A percentile compares a stretch with the other conserved stretches of the same genome.
phyloP scores from a whole-genome alignment of 176 grass and related monocot genomes.

The Oryza australiensis region DNA sequence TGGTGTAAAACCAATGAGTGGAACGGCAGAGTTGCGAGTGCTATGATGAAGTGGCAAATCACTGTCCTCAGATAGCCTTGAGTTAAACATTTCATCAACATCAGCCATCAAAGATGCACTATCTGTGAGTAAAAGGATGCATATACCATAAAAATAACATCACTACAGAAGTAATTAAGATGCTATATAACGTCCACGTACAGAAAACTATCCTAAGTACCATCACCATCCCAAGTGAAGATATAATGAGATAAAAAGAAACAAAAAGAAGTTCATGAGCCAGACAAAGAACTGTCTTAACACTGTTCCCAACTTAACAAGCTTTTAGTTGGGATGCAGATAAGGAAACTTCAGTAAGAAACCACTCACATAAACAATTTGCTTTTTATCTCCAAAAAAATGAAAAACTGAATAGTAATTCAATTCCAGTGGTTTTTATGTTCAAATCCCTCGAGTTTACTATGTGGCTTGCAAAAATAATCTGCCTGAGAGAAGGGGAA shows the following conservation, averaged over 20 bases:
- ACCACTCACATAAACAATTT: not conserved
- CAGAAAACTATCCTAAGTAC: not conserved
- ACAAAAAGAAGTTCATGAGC: conserved; percentile 1
- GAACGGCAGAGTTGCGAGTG: conserved; percentile 24
- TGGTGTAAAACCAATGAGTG: conserved; percentile 28
- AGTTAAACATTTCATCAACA: conserved; percentile 35
- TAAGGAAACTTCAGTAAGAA: not conserved
- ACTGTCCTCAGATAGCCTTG: conserved; percentile 24
- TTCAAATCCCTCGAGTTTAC: not conserved
- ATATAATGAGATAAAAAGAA: conserved; percentile 15
- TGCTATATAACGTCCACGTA: not conserved
- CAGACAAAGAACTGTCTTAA: not conserved
- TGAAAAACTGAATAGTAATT: not conserved
- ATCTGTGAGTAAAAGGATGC: conserved; percentile 48
- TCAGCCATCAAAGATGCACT: conserved; percentile 42
- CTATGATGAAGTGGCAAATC: conserved; percentile 32
- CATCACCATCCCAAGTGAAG: not conserved
- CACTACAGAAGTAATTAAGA: not conserved
- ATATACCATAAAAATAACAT: conserved; percentile 1
- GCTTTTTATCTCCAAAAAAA: not conserved
- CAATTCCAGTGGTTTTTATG: not conserved
- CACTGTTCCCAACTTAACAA: not conserved
- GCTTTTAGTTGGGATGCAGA: not conserved
- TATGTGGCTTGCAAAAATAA: not conserved
- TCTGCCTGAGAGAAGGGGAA: not conserved